These are phyloP conservation scores for Aureobasidium pullulans DNA, from an alignment of 2,329 filamentous ascomycete genomes.

Conservation along the genomic window DNA sequence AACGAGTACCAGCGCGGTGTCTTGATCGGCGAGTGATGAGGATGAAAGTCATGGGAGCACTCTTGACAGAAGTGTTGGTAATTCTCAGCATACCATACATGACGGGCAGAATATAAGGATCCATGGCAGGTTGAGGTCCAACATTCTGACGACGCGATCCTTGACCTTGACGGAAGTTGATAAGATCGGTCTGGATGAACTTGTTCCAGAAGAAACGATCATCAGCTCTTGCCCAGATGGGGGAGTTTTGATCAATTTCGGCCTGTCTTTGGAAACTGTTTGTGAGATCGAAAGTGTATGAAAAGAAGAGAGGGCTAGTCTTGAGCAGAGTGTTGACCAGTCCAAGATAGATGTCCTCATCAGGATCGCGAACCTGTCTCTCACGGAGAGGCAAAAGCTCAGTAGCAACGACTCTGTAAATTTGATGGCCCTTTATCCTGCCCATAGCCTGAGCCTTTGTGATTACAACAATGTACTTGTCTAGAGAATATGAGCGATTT, in stretches of 20 bases:
- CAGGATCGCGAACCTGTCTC: slow-evolving; percentile 79
- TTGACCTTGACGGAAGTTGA: slow-evolving; percentile 69
- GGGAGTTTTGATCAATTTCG: slow-evolving; percentile 49
- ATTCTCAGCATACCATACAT: slow-evolving; percentile 97
- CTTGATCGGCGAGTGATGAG: slow-evolving; percentile 86
- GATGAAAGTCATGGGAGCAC: slow-evolving; percentile 72
- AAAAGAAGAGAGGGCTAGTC: slow-evolving; percentile 91
- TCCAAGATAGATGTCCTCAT: slow-evolving; percentile 85
- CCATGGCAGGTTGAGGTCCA: slow-evolving; percentile 65
- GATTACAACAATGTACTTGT: slow-evolving; percentile 96
- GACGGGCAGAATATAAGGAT: slow-evolving; percentile 89
- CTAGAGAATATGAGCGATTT: slow-evolving; percentile 35
- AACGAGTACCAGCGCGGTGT: slow-evolving; percentile 82
- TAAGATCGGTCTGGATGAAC: slow-evolving; percentile 83
- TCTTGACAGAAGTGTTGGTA: slow-evolving; percentile 76
- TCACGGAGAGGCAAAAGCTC: slow-evolving; percentile 93
- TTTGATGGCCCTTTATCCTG: slow-evolving; percentile 87
- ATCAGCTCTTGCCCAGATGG: slow-evolving; percentile 86
- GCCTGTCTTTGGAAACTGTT: slow-evolving; percentile 95
- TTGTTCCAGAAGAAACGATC: slow-evolving; percentile 99
- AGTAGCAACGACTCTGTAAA: slow-evolving; percentile 85
- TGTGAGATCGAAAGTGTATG: slow-evolving; percentile 92
- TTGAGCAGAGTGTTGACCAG: slow-evolving; percentile 77
- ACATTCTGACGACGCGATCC: slow-evolving; percentile 53
- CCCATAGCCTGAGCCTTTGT: slow-evolving; percentile 90